phyloP scores from a whole-genome alignment of 352 stramenopile genomes.

The Globisporangium viniferum region DNA sequence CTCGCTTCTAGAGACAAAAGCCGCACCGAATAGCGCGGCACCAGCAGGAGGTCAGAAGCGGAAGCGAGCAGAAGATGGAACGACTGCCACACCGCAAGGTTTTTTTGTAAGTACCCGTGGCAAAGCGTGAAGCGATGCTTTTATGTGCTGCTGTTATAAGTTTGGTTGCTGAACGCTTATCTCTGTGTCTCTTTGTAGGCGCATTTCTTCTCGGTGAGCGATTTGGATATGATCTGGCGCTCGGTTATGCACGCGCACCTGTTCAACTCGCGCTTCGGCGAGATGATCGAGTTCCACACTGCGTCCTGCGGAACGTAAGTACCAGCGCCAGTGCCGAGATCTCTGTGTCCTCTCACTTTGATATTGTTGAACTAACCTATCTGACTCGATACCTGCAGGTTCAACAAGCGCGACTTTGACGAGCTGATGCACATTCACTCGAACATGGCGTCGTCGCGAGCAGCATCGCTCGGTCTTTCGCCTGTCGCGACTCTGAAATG shows the following conservation, averaged over 20 bases:
- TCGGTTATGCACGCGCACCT: conserved; percentile 61
- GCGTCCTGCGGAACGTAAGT: conserved; percentile 49
- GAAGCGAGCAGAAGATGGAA: conserved; percentile 13
- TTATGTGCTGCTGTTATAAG: neutral
- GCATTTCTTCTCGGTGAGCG: conserved; percentile 50
- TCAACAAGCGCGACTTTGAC: conserved; percentile 66
- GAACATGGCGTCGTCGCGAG: conserved; percentile 31
- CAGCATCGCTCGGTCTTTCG: conserved; percentile 31
- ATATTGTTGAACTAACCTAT: neutral
- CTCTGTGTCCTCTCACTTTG: neutral
- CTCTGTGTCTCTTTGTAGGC: conserved; percentile 22
- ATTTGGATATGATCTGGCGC: conserved; percentile 61
- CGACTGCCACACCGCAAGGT: neutral
- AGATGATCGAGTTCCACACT: conserved; percentile 65
- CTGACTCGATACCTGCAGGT: conserved; percentile 24
- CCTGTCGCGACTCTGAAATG: conserved; percentile 54
- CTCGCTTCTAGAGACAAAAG: conserved; percentile 1
- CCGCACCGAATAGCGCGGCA: neutral
- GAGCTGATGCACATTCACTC: conserved; percentile 75
- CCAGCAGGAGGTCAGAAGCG: conserved; percentile 11
- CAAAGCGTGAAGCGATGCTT: neutral
- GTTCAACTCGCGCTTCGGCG: conserved; percentile 55
- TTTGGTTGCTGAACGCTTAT: neutral
- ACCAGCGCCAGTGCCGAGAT: neutral
- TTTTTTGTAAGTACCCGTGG: conserved; percentile 14